These are phyloP conservation scores for Zopfochytrium polystomum DNA, from an alignment of 371 early-diverging fungal species.

Conservation along the genomic window DNA sequence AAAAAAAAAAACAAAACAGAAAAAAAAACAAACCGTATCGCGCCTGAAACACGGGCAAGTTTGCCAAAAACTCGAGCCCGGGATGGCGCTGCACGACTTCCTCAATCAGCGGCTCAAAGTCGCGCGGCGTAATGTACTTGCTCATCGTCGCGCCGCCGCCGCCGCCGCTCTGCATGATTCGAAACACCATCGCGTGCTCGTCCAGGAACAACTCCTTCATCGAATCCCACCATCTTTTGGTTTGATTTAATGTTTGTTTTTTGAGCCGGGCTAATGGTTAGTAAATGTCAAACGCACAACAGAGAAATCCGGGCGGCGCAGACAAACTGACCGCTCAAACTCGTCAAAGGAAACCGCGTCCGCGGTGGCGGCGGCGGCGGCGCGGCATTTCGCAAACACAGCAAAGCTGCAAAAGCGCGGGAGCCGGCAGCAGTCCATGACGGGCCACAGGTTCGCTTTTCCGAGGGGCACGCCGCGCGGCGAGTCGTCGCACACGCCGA, in stretches of 20 bases:
- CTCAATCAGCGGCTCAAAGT: slow-evolving; percentile 51
- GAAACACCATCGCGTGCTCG: slow-evolving; percentile 43
- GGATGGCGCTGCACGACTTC: slow-evolving; percentile 70
- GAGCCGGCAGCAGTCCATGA: slow-evolving; percentile 56
- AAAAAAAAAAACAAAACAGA: too few species aligned
- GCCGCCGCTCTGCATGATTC: slow-evolving; percentile 25
- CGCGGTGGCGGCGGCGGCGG: not conserved
- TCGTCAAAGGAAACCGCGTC: slow-evolving; percentile 4
- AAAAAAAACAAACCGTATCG: slow-evolving; percentile 67
- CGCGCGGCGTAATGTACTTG: slow-evolving; percentile 45
- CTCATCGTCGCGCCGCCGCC: too few species aligned
- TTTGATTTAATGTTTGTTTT: not conserved
- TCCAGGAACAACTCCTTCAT: slow-evolving; percentile 40
- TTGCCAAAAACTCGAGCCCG: slow-evolving; percentile 76
- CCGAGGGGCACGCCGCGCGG: slow-evolving; percentile 3
- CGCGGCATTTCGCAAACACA: slow-evolving; percentile 51
- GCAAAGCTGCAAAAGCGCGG: slow-evolving; percentile 63
- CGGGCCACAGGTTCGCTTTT: slow-evolving; percentile 26
- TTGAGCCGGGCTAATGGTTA: slow-evolving; percentile 22
- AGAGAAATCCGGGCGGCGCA: slow-evolving; percentile 1
- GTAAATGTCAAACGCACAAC: not conserved
- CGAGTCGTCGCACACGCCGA: not conserved
- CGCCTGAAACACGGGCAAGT: slow-evolving; percentile 75
- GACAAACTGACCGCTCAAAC: slow-evolving; percentile 11
- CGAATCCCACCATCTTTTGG: slow-evolving; percentile 42